Evolutionary conservation across 805 yeast genomes (phyloP).

Genomic region (Isabelozyma rhagii): DNA sequence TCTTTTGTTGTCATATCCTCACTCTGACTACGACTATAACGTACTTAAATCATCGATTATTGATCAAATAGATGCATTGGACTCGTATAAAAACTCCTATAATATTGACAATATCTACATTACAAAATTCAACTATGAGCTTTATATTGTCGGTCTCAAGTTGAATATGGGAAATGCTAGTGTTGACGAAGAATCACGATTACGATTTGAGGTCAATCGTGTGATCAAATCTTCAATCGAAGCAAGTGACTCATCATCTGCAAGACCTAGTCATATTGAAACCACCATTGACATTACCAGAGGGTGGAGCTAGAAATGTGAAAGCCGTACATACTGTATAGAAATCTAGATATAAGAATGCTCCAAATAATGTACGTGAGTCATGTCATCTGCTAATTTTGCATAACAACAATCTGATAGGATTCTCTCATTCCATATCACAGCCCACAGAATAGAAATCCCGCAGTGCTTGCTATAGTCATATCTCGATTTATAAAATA

Average conservation of each 20-base stretch:
- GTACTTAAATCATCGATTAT: conserved; percentile 37
- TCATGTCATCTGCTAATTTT: not conserved
- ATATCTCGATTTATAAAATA: not conserved
- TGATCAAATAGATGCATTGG: conserved; percentile 46
- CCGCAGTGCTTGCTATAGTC: not conserved
- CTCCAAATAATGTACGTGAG: not conserved
- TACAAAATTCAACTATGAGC: conserved; percentile 59
- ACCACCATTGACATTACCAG: conserved; percentile 34
- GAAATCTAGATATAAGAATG: not conserved
- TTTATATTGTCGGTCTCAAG: conserved; percentile 55
- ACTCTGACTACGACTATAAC: conserved; percentile 34
- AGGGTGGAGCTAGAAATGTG: not conserved
- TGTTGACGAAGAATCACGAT: conserved; percentile 60
- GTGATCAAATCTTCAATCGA: conserved; percentile 35
- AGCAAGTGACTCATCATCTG: conserved; percentile 10
- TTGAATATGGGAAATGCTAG: conserved; percentile 66
- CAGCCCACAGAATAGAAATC: too few species aligned
- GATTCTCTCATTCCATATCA: not conserved
- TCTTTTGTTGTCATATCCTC: conserved; percentile 53
- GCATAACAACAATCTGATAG: not conserved
- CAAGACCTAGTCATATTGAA: conserved; percentile 21
- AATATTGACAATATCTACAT: conserved; percentile 47
- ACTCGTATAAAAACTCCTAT: conserved; percentile 50
- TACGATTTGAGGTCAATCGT: conserved; percentile 49
- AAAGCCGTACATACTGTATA: not conserved